Percentiles rank a stretch among this genome's conserved stretches.
Conservation (phyloP, 495 filamentous ascomycete genomes). For the Annulohypoxylon moriforme region DNA sequence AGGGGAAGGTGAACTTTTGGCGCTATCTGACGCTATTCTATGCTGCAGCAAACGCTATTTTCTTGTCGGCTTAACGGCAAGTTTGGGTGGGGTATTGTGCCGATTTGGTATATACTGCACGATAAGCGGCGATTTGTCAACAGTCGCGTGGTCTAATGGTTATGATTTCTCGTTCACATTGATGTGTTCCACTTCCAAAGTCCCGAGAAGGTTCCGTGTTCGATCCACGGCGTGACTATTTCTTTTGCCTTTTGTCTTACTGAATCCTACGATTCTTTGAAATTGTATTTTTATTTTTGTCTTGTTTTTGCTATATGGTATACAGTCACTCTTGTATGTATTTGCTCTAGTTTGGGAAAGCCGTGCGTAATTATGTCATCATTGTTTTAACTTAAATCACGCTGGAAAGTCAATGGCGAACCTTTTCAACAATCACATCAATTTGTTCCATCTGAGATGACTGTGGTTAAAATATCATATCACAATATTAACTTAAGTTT, state of each 20-base stretch:
- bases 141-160: constrained; percentile 60
- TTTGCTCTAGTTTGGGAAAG: no score
- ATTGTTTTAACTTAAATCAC: background rate
- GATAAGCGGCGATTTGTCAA: background rate
- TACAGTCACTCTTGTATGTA: no score
- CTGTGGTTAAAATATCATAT: background rate
- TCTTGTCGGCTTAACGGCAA: background rate
- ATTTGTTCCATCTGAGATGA: background rate
- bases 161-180: constrained; percentile 64
- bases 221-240: constrained; percentile 60
- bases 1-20: background rate
- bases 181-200: constrained; percentile 40
- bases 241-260: background rate
- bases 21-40: background rate
- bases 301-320: constrained; percentile 1
- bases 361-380: background rate
- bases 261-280: background rate
- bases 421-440: background rate
- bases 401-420: background rate
- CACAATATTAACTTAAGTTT: background rate
- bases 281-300: background rate
- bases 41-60: no score
- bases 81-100: background rate
- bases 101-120: background rate
- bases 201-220: constrained; percentile 63